Conservation (phyloP, 306 rosid genomes). For the Boehmeria nivea region DNA sequence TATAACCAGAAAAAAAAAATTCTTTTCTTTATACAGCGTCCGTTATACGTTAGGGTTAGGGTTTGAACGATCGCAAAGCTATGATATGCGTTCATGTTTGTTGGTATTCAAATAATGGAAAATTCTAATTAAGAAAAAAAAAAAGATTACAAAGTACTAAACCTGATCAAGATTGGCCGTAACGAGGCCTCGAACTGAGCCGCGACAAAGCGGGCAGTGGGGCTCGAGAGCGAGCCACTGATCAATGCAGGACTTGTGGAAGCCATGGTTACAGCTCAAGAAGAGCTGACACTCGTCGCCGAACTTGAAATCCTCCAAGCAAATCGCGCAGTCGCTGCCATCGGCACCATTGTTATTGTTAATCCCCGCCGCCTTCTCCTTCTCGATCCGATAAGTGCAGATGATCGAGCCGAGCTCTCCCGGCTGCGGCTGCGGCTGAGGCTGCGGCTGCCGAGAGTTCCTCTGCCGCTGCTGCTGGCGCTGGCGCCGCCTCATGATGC, state of each 20-base stretch:
- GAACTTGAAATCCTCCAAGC: conserved; percentile 19
- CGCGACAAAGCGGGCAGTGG: conserved; percentile 21
- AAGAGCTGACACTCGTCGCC: conserved; percentile 17
- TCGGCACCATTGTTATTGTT: no score
- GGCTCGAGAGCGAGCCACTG: conserved; percentile 11
- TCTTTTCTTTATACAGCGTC: no score
- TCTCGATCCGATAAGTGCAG: not conserved
- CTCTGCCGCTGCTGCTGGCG: not conserved
- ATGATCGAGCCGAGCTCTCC: not conserved
- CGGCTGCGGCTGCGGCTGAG: not conserved
- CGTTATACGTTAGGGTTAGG: no score
- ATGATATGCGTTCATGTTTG: no score
- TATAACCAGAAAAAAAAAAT: no score
- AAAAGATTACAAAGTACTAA: no score
- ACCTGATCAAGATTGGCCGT: no score
- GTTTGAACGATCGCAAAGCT: no score
- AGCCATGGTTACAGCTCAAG: conserved; percentile 7
- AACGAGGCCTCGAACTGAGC: not conserved
- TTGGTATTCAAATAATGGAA: no score
- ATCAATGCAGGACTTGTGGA: conserved; percentile 9
- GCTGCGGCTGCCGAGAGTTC: not conserved
- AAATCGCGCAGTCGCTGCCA: conserved; percentile 6
- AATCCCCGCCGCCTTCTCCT: not conserved
- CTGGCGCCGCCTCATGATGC: not conserved
- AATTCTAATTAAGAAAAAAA: no score